These are phyloP conservation scores for Phellopilus nigrolimitatus DNA, from an alignment of 1,284 basidiomycete species.

Conservation along the genomic window DNA sequence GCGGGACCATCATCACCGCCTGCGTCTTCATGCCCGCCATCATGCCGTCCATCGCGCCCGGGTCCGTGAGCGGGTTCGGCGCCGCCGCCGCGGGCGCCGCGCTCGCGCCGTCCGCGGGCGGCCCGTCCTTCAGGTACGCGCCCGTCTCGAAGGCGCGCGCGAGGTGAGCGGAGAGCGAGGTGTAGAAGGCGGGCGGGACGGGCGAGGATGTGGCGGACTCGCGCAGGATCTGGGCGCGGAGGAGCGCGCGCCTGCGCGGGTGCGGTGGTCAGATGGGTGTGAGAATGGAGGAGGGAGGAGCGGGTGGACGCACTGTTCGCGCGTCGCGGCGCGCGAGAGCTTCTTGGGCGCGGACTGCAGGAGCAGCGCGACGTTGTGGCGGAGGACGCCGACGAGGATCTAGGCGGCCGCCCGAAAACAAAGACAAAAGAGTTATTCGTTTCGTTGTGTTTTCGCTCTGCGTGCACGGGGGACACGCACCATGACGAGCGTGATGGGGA, in stretches of 20 bases:
- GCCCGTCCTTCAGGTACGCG: slow-evolving; percentile 80
- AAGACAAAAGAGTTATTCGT: not conserved
- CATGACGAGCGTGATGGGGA: slow-evolving; percentile 98
- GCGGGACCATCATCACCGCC: slow-evolving; percentile 96
- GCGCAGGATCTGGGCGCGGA: slow-evolving; percentile 79
- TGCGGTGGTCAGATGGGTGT: slow-evolving; percentile 7
- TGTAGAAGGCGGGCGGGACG: slow-evolving; percentile 71
- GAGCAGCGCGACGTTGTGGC: slow-evolving; percentile 89
- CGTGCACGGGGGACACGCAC: slow-evolving; percentile 42
- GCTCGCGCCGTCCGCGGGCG: slow-evolving; percentile 50
- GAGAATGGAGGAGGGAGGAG: not conserved
- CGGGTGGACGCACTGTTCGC: slow-evolving; percentile 80
- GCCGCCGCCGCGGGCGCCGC: slow-evolving; percentile 46
- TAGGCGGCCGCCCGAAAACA: slow-evolving; percentile 29
- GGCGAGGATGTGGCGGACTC: slow-evolving; percentile 77
- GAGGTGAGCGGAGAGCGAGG: slow-evolving; percentile 69
- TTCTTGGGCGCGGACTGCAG: slow-evolving; percentile 86
- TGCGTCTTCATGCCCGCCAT: slow-evolving; percentile 99
- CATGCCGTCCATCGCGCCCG: slow-evolving; percentile 94
- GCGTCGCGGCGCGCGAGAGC: slow-evolving; percentile 68
- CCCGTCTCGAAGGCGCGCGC: slow-evolving; percentile 70
- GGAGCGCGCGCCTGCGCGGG: slow-evolving; percentile 68
- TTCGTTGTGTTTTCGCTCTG: not conserved
- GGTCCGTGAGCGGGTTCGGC: slow-evolving; percentile 79
- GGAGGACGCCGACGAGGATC: slow-evolving; percentile 91